A percentile compares a stretch with the other conserved stretches of the same genome.
These are phyloP conservation scores for Lachnellula suecica DNA, from an alignment of 2,329 filamentous ascomycete species.

Conservation along the genomic window DNA sequence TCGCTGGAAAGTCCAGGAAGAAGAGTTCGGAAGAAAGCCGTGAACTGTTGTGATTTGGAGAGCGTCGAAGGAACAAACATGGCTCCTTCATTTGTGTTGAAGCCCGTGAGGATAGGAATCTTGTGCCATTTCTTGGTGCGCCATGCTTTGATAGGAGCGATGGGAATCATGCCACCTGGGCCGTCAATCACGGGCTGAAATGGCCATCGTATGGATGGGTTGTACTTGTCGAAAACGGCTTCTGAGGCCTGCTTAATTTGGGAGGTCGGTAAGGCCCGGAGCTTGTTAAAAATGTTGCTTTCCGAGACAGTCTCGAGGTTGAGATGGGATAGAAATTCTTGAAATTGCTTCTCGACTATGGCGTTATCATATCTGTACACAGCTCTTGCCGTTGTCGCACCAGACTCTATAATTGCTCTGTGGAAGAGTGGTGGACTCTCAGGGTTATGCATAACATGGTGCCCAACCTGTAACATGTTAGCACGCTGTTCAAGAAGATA, in stretches of 20 bases:
- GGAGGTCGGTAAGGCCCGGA: slow-evolving; percentile 44
- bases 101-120: slow-evolving; percentile 67
- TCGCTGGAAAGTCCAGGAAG: slow-evolving; percentile 53
- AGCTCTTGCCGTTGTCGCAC: slow-evolving; percentile 53
- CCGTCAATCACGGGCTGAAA: slow-evolving; percentile 71
- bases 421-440: slow-evolving; percentile 42
- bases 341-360: slow-evolving; percentile 55
- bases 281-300: slow-evolving; percentile 48
- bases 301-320: slow-evolving; percentile 44
- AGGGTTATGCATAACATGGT: slow-evolving; percentile 58
- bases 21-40: slow-evolving; percentile 58
- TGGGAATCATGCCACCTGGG: slow-evolving; percentile 50
- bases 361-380: slow-evolving; percentile 54
- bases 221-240: slow-evolving; percentile 43
- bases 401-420: slow-evolving; percentile 57
- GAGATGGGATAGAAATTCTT: slow-evolving; percentile 53
- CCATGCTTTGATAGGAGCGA: slow-evolving; percentile 61
- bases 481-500: slow-evolving; percentile 10
- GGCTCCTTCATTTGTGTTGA: slow-evolving; percentile 69
- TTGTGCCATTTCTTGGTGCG: slow-evolving; percentile 49
- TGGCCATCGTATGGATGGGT: slow-evolving; percentile 52
- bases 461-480: slow-evolving; percentile 53
- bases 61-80: slow-evolving; percentile 57
- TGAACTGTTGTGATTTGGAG: slow-evolving; percentile 51
- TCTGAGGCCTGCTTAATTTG: slow-evolving; percentile 42